Conservation (phyloP, 2,329 filamentous ascomycete species). For the Metarhizium sp. region DNA sequence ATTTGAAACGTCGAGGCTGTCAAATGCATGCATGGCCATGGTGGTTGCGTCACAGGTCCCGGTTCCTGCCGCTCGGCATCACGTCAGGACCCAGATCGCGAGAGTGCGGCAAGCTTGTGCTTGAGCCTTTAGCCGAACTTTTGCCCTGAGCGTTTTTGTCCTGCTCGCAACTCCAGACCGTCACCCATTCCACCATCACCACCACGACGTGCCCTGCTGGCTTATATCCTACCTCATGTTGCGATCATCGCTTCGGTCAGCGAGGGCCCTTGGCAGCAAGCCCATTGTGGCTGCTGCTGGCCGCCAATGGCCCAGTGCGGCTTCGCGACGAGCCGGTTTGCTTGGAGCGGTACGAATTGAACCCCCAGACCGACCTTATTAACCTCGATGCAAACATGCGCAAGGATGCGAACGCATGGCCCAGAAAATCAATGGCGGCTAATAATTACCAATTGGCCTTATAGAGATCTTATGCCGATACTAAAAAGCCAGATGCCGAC, state of each 20-base stretch:
- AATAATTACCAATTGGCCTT: background rate
- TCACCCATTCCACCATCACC: constrained; percentile 15
- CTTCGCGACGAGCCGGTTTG: constrained; percentile 22
- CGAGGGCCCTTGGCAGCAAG: constrained; percentile 48
- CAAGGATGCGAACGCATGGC: background rate
- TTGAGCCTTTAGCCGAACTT: constrained; percentile 31
- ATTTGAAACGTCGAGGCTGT: background rate
- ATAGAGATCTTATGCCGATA: constrained; percentile 49
- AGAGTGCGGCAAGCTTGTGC: background rate
- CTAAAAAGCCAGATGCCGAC: constrained; percentile 40
- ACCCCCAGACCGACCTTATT: background rate
- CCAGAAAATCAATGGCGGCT: background rate
- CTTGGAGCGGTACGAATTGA: constrained; percentile 20
- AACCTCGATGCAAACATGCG: background rate
- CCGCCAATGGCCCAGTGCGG: constrained; percentile 48
- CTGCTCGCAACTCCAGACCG: constrained; percentile 15
- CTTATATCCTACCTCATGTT: constrained; percentile 52
- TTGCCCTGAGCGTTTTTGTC: constrained; percentile 34
- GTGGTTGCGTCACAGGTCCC: constrained; percentile 22
- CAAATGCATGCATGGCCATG: background rate
- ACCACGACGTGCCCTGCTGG: constrained; percentile 25
- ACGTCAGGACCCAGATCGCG: background rate
- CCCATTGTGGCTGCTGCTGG: constrained; percentile 40
- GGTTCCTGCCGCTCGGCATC: constrained; percentile 23
- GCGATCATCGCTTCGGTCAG: constrained; percentile 59